A percentile compares a stretch with the other conserved stretches of the same genome.
Conservation (phyloP, 306 rosid species). For the Cicer pinnatifidum region DNA sequence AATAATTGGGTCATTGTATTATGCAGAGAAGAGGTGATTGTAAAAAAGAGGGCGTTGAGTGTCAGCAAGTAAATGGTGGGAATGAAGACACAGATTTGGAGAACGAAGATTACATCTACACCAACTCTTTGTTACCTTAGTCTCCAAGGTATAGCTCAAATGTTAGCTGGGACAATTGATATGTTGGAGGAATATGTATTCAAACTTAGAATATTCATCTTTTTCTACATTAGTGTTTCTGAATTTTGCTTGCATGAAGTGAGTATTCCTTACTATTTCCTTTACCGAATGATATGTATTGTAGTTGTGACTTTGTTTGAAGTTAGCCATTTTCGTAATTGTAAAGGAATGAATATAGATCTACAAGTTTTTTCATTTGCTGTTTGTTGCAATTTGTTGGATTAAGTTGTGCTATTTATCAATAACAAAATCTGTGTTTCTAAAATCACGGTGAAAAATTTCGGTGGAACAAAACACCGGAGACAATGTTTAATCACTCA, state of each 20-base stretch:
- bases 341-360: conserved; percentile 24
- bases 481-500: no score
- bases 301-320: conserved; percentile 12
- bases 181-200: no score
- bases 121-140: conserved; percentile 62
- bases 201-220: no score
- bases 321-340: conserved; percentile 19
- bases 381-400: neutral
- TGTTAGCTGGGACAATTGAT: no score
- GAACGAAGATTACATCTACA: conserved; percentile 72
- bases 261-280: neutral
- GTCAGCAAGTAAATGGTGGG: conserved; percentile 53
- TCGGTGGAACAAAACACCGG: neutral
- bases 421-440: neutral
- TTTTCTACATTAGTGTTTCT: no score
- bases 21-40: conserved; percentile 58
- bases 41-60: conserved; percentile 45
- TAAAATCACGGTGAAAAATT: no score
- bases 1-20: conserved; percentile 15
- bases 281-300: conserved; percentile 16
- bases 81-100: conserved; percentile 53
- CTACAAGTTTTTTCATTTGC: neutral
- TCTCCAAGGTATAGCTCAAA: no score
- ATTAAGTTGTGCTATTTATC: neutral
- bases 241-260: neutral